Evolutionary conservation across 2,329 filamentous ascomycete species (phyloP).

Genomic region (Xylariales sp.): DNA sequence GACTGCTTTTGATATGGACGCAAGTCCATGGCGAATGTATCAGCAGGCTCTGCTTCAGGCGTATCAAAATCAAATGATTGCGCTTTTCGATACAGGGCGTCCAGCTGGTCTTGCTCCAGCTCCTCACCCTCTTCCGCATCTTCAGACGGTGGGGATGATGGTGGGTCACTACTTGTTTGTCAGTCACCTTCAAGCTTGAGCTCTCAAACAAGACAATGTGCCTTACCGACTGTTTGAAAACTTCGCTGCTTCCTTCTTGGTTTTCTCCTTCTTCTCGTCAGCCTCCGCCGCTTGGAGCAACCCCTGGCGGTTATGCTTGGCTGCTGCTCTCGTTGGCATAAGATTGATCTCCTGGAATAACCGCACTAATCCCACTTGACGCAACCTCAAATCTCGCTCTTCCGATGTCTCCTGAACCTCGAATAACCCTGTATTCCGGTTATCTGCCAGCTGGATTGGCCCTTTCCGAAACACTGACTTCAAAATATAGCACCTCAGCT

Average conservation of each 20-base stretch:
- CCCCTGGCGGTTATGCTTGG: conserved; percentile 76
- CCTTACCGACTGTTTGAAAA: conserved; percentile 13
- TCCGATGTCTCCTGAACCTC: conserved; percentile 82
- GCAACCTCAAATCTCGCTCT: conserved; percentile 76
- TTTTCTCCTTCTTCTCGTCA: conserved; percentile 72
- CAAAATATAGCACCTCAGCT: conserved; percentile 74
- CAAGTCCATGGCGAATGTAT: conserved; percentile 76
- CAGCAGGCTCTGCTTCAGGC: conserved; percentile 76
- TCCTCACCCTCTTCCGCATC: conserved; percentile 83
- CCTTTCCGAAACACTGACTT: conserved; percentile 66
- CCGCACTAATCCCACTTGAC: conserved; percentile 84
- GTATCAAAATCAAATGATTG: conserved; percentile 96
- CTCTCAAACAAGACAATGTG: too few relatives aligned
- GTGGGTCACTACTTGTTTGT: too few relatives aligned
- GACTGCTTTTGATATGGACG: conserved; percentile 95
- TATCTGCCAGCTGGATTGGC: conserved; percentile 59
- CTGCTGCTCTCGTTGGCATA: conserved; percentile 66
- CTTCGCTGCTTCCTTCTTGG: conserved; percentile 47
- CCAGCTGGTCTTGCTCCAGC: conserved; percentile 91
- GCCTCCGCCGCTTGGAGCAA: conserved; percentile 84
- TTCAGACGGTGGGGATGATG: conserved; percentile 53
- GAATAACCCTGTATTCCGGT: conserved; percentile 69
- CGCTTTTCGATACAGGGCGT: conserved; percentile 89
- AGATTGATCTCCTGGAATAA: conserved; percentile 87
- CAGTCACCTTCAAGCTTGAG: too few relatives aligned